Evolutionary conservation across 768 basidiomycete species (phyloP).

Genomic region (Pisolithus albus): DNA sequence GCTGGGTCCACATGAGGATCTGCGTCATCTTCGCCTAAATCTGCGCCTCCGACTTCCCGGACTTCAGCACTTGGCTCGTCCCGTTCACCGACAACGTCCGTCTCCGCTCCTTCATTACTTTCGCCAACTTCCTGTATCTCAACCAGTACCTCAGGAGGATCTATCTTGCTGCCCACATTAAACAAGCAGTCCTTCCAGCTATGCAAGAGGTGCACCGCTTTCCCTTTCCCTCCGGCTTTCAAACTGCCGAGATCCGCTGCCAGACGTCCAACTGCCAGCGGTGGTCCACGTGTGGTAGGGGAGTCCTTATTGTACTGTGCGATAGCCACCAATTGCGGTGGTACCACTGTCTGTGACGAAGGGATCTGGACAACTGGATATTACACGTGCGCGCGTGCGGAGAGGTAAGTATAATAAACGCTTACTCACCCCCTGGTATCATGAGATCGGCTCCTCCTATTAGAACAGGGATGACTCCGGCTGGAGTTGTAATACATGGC

Average conservation of each 20-base stretch:
- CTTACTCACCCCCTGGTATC: constrained; percentile 69
- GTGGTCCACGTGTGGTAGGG: constrained; percentile 29
- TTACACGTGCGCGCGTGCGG: too few species aligned
- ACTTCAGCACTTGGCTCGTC: constrained; percentile 7
- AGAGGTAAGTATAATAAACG: not conserved
- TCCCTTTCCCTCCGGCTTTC: constrained; percentile 55
- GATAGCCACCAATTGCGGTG: constrained; percentile 57
- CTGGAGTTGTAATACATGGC: constrained; percentile 64
- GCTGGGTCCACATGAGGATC: constrained; percentile 7
- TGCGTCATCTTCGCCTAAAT: not conserved
- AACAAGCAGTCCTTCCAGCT: constrained; percentile 74
- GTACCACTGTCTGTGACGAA: constrained; percentile 31
- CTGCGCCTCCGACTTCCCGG: constrained; percentile 14
- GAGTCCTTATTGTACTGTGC: constrained; percentile 38
- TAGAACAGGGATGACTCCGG: constrained; percentile 63
- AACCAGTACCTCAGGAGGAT: constrained; percentile 41
- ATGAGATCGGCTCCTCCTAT: constrained; percentile 82
- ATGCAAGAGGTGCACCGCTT: constrained; percentile 68
- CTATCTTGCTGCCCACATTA: constrained; percentile 59
- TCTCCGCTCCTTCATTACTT: constrained; percentile 3
- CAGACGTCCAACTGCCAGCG: constrained; percentile 73
- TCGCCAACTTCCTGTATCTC: constrained; percentile 17
- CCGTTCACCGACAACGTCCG: not conserved
- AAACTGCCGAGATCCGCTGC: constrained; percentile 49
- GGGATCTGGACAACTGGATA: constrained; percentile 47